Base-by-base conservation (phyloP, 225 moss, liverwort and hornwort genomes). In the Lunularia cruciata region DNA sequence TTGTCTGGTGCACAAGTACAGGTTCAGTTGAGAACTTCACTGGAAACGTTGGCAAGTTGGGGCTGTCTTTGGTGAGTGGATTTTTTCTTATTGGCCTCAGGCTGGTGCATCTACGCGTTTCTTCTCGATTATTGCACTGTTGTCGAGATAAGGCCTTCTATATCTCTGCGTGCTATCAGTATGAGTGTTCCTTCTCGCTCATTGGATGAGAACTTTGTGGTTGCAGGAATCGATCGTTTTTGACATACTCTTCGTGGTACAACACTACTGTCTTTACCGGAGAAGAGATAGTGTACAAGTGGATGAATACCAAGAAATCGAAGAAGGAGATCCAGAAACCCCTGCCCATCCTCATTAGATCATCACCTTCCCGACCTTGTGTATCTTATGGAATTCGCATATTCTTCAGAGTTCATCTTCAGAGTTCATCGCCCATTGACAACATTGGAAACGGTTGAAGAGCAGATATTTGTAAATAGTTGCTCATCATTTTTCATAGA, bases 11-110 rank as follows among this genome's bases (percentile, higher is more conserved):
- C 20, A 27, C 43, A 12, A 46, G 51, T 81, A 81, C 93, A 98
- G 98, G 84, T 72, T 98, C 98, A 19, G 84, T 77, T 8, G 76
- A 89, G 38, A 98, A 98, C 72, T 89, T 98, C 62, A 84, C 93
- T 48, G 98, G 98, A 36, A 98, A 98, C 51, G 72, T 93, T 6
- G 98, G 98, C 57, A 98, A 98, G 86, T 81, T 91, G 73, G 93
- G 98, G 60, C 77, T 98, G 20, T 98, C 93, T 34, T 66, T 93
- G 91, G 98, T 98, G 32, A 80, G 88, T 61, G 12, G 46, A 13
- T 28, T 62, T 27, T 28, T 60, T 18, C 14, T 16, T 6, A 46
- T 26, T 23, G 33, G 14, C 13, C 14, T 16, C 0, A n/a, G 15
- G 31, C 18, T 20, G 48, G 1, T 48, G 7, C 31, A 27, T 18